Percentiles rank a stretch among this genome's conserved stretches.
phyloP scores from a whole-genome alignment of 192 early-diverging fungal genomes.

The Umbelopsis vinacea region DNA sequence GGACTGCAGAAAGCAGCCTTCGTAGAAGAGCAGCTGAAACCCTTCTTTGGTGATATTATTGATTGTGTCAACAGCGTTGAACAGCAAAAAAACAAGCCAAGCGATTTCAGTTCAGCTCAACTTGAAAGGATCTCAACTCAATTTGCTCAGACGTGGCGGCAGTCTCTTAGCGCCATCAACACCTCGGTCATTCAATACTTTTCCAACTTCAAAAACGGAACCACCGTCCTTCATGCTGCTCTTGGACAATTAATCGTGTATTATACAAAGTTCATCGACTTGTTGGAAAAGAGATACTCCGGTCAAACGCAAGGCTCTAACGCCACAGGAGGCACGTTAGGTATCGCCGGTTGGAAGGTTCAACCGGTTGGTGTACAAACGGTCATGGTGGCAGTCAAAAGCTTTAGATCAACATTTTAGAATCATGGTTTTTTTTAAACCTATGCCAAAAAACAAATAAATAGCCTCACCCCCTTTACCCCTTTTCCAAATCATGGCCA shows the following conservation, averaged over 20 bases:
- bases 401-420: constrained; percentile 75
- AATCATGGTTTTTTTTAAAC: background rate
- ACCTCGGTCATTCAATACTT: constrained; percentile 89
- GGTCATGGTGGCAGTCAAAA: constrained; percentile 97
- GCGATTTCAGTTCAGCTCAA: constrained; percentile 50
- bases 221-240: constrained; percentile 86
- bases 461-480: no score
- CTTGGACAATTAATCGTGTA: constrained; percentile 89
- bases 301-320: constrained; percentile 38
- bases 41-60: constrained; percentile 80
- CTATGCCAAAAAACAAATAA: no score
- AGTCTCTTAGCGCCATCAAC: constrained; percentile 77
- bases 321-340: constrained; percentile 1
- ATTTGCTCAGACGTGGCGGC: constrained; percentile 85
- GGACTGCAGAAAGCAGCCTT: constrained; percentile 72
- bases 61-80: constrained; percentile 79
- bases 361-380: constrained; percentile 90
- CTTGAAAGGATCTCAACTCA: constrained; percentile 70
- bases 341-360: constrained; percentile 36
- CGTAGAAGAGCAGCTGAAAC: constrained; percentile 88
- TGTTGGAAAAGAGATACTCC: constrained; percentile 76
- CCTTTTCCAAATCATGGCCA: no score
- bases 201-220: constrained; percentile 95
- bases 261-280: constrained; percentile 86
- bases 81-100: constrained; percentile 59